Evolutionary conservation across 2,329 filamentous ascomycete species (phyloP), one percentile per base, ranked within the genome.

Genomic region (Beauveria australis): DNA sequence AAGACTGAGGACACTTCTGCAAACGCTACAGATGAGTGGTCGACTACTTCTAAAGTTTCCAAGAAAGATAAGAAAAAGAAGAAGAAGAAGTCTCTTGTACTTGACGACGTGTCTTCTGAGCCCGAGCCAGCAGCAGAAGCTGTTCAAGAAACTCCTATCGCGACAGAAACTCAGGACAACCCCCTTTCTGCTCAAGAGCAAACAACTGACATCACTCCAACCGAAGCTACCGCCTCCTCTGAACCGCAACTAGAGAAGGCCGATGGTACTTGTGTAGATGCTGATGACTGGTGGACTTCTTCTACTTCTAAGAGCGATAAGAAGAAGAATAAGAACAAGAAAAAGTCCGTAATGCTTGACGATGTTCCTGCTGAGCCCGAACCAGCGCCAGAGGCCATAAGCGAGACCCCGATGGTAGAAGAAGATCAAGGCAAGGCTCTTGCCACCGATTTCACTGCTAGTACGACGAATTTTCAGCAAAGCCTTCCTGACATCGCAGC

Each of bases 231-330:
- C 12, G 14, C 28, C 16, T 18, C 14, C 18, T 18, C 46, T 8
- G 54, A 41, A 14, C 33, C 30, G 30, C 54, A 49, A 22, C 22
- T 37, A 22, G 63, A 62, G 48, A 37, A 22, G 49, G 8, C 6
- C 28, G 52, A 46, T 19, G 33, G 55, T 22, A 46, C 9, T 47
- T n/a, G 41, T n/a, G 37, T 43, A 30, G 59, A 61, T 52, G 53
- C 41, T 28, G 37, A 37, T 10, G 55, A 53, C 14, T n/a, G 61
- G 44, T 57, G 49, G 44, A 52, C 30, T n/a, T 65, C 69, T 66
- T 64, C 69, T 66, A 66, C 63, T 62, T 66, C 68, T 55, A 67
- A 71, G 62, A 71, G 69, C 61, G 67, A 71, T 61, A 71, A 73
- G 62, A 69, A 69, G 58, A 69, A 74, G 28, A 51, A 33, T 0